Evolutionary conservation across 768 basidiomycete genomes (phyloP), one percentile per base, ranked within the genome.

Genomic region (Suillus plorans): DNA sequence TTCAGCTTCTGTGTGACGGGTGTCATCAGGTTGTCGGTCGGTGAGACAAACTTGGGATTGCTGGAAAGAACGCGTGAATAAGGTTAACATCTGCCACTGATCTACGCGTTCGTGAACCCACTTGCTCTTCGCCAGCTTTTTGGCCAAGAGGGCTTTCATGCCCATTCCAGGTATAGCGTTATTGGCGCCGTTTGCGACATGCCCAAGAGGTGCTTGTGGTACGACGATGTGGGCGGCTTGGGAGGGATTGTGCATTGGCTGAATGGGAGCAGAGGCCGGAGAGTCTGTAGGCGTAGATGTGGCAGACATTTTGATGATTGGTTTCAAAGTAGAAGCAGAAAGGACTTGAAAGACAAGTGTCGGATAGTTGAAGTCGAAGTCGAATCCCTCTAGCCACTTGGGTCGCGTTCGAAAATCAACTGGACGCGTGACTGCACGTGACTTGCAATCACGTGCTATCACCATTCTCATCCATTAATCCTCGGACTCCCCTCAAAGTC

Each of bases 11-110:
- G 91, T 7, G 95, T 92, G 74, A 88, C 88, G 4, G 97, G 97
- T 3, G 95, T 97, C 84, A 98, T 87, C 77, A 99, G 83, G 74
- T 91, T 93, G 77, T 99, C 97, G 10, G 97, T 97, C 3, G 97
- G 97, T 20, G 97, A 98, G 71, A 96, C 82, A 73, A 86, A 94
- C 41, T 86, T 87, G 25, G 93, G 90, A 76, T 97, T 97, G 75
- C 94, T 95, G 74, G 37, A 18, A 18, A 61, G 25, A 45, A 66
- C 20, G 44, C 61, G 69, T 70, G 47, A 64, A 61, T 62, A 45
- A 67, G 63, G 42, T 59, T 41, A 42, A 42, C 53, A 55, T 37
- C 42, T 5, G 28, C 14, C 55, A 53, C 10, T 50, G 45, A 22
- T 20, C 16, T 36, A 52, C 39, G 59, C 41, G 36, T 39, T 37